phyloP scores from a whole-genome alignment of 352 stramenopile genomes.

The Pythium utonaiense region DNA sequence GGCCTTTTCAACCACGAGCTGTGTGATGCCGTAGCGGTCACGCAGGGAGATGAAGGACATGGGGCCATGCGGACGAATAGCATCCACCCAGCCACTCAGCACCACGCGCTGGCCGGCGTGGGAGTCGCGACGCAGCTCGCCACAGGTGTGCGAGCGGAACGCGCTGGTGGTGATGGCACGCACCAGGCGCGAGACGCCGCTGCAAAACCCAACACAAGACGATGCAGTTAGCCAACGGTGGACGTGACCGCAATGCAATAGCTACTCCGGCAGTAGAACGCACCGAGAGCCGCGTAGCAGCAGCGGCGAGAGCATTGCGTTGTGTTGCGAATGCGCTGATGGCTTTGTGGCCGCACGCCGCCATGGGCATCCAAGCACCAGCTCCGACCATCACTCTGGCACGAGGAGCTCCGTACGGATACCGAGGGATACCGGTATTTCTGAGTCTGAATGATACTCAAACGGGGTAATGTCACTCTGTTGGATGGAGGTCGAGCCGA shows the following conservation, averaged over 20 bases:
- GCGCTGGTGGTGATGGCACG: conserved; percentile 25
- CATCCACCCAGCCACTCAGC: conserved; percentile 80
- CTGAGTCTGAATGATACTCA: conserved; percentile 2
- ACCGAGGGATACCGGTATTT: conserved; percentile 12
- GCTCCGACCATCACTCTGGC: conserved; percentile 19
- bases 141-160: conserved; percentile 75
- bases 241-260: too few species aligned
- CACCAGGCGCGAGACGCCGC: conserved; percentile 7
- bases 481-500: conserved; percentile 12
- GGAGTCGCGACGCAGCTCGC: conserved; percentile 46
- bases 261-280: neutral
- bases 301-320: conserved; percentile 17
- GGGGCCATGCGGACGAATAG: conserved; percentile 66
- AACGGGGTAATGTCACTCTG: conserved; percentile 12
- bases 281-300: conserved; percentile 19
- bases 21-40: conserved; percentile 74
- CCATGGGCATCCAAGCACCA: conserved; percentile 9
- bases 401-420: neutral
- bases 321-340: neutral
- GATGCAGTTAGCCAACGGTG: too few species aligned
- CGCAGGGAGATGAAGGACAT: conserved; percentile 82
- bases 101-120: conserved; percentile 54
- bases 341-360: neutral
- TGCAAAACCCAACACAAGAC: too few species aligned
- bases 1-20: conserved; percentile 74